Percentiles rank a stretch among this genome's conserved stretches.
These are phyloP conservation scores for Fusarium mangiferae DNA, from an alignment of 2,329 filamentous ascomycete genomes.

Conservation along the genomic window DNA sequence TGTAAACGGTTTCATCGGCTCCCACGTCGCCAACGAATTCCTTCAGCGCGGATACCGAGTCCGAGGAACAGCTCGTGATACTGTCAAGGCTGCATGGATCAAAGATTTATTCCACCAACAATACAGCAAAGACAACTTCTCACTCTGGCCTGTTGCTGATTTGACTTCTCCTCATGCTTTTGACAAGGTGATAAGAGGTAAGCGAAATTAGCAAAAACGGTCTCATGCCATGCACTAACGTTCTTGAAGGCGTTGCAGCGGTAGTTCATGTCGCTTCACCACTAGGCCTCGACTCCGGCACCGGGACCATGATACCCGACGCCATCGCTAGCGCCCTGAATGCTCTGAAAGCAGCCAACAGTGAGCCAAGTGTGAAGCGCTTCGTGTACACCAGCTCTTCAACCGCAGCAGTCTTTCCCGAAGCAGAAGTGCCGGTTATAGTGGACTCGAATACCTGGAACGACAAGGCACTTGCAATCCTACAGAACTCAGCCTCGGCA, in stretches of 20 bases:
- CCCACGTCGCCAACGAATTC: background rate
- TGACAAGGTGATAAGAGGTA: background rate
- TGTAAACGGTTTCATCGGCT: background rate
- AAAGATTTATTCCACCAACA: background rate
- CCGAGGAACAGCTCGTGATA: background rate
- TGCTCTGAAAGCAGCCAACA: background rate
- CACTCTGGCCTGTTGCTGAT: background rate
- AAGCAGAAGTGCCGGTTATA: background rate
- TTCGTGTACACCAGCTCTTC: background rate
- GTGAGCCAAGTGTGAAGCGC: background rate
- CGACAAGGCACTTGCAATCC: constrained; percentile 39
- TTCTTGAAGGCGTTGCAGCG: background rate
- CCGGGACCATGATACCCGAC: background rate
- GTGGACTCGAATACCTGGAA: constrained; percentile 46
- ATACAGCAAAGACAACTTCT: background rate
- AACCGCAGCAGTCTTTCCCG: background rate
- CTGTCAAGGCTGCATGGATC: background rate
- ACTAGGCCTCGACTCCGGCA: background rate
- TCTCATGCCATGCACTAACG: background rate
- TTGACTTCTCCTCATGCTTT: background rate
- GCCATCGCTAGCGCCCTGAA: background rate
- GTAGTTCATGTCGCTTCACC: background rate
- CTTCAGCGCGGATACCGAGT: background rate
- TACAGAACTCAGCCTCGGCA: background rate
- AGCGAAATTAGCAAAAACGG: rapidly evolving